Evolutionary conservation across 371 early-diverging fungal genomes (phyloP).

Genomic region (Apophysomyces variabilis): DNA sequence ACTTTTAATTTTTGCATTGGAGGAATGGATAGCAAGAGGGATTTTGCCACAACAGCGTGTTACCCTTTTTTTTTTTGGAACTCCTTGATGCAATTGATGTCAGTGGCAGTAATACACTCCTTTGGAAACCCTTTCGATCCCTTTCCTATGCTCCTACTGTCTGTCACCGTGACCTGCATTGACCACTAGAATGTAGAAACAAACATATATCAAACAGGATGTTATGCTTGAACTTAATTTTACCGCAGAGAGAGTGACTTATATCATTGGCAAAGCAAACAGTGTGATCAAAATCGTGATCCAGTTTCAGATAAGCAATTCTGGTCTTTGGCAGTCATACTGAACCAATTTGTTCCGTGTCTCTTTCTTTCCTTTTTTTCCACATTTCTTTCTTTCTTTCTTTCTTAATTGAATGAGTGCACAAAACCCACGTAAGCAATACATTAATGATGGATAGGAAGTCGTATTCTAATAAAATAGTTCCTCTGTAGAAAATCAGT

Average conservation of each 20-base stretch:
- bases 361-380: background rate
- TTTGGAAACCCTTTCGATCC: no score
- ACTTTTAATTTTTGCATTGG: no score
- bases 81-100: no score
- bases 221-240: background rate
- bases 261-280: background rate
- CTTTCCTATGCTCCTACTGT: no score
- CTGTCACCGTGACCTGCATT: no score
- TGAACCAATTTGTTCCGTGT: background rate
- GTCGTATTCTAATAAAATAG: no score
- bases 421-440: background rate
- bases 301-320: conserved; percentile 1
- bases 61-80: no score
- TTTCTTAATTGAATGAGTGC: background rate
- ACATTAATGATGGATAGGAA: no score
- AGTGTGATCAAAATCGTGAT: conserved; percentile 6
- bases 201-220: no score
- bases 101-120: no score
- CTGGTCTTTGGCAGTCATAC: background rate
- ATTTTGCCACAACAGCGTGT: no score
- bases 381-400: background rate
- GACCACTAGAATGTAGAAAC: background rate
- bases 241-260: background rate
- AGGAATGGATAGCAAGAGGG: no score
- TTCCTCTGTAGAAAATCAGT: background rate